Percentiles rank a stretch among this genome's conserved stretches.
phyloP scores from a whole-genome alignment of 208 protist species.

The Trichomonas gallinae region DNA sequence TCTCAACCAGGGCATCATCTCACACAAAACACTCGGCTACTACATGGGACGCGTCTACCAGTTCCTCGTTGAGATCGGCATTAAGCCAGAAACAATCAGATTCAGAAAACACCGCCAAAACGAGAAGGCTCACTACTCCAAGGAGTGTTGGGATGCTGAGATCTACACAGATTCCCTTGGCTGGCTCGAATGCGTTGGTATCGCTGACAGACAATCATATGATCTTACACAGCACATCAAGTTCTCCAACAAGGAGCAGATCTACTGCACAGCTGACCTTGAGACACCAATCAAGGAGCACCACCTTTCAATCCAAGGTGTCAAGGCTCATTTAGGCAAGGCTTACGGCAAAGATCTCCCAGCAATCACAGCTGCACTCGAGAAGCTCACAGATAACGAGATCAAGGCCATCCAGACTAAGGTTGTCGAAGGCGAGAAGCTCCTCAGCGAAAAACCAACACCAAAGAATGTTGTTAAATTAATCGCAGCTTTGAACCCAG shows the following conservation, averaged over 20 bases:
- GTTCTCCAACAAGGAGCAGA: not conserved
- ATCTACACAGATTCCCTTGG: conserved; percentile 74
- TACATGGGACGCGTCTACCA: conserved; percentile 78
- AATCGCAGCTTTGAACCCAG: not conserved
- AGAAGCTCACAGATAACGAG: not conserved
- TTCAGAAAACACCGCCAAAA: conserved; percentile 78
- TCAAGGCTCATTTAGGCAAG: not conserved
- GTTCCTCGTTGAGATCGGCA: conserved; percentile 77
- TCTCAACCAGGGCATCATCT: not conserved
- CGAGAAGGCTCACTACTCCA: conserved; percentile 99
- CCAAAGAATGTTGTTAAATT: not conserved
- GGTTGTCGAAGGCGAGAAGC: not conserved
- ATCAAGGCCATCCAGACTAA: not conserved
- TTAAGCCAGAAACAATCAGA: conserved; percentile 64
- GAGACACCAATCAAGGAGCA: not conserved
- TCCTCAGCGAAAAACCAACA: not conserved
- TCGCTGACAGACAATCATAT: conserved; percentile 72
- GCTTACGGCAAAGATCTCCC: not conserved
- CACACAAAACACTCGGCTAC: conserved; percentile 74
- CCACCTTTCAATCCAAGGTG: not conserved
- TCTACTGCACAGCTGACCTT: not conserved
- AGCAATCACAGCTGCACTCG: not conserved
- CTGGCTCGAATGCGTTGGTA: conserved; percentile 95
- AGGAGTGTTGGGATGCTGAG: conserved; percentile 98
- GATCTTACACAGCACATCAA: conserved; percentile 23